Conservation (phyloP, 495 filamentous ascomycete genomes). For the Xylaria venustula region DNA sequence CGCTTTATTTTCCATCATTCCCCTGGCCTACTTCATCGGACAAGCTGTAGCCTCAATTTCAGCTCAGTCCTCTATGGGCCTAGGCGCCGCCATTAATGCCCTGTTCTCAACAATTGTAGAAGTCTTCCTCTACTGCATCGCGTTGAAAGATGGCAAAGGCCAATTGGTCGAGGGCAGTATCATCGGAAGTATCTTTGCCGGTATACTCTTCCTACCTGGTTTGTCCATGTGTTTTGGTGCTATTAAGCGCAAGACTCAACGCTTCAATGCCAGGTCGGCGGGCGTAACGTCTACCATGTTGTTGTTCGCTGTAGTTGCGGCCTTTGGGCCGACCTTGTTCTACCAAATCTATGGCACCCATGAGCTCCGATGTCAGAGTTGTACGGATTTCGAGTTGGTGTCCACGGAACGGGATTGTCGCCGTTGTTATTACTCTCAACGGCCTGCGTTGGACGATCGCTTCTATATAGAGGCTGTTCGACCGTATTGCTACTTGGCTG, state of each 20-base stretch:
- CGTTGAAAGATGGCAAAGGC: slow-evolving; percentile 88
- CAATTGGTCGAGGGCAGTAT: slow-evolving; percentile 94
- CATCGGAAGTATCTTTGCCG: slow-evolving; percentile 95
- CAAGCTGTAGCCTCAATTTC: slow-evolving; percentile 99
- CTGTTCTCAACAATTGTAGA: slow-evolving; percentile 99
- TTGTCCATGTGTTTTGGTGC: slow-evolving; percentile 98
- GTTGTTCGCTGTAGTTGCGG: slow-evolving; percentile 92
- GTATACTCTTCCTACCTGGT: slow-evolving; percentile 94
- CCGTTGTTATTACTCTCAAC: slow-evolving; percentile 89
- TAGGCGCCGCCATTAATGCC: slow-evolving; percentile 96
- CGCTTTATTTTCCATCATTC: slow-evolving; percentile 88
- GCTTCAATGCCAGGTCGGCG: slow-evolving; percentile 96
- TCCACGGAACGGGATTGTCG: slow-evolving; percentile 66
- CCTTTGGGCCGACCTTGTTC: slow-evolving; percentile 97
- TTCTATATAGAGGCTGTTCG: slow-evolving; percentile 90
- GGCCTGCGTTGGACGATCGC: slow-evolving; percentile 76
- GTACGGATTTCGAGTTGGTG: slow-evolving; percentile 44
- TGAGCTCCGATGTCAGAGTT: slow-evolving; percentile 85
- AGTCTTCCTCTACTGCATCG: slow-evolving; percentile 96
- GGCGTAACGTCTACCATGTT: slow-evolving; percentile 98
- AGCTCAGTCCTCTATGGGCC: slow-evolving; percentile 98
- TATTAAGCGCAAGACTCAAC: slow-evolving; percentile 95
- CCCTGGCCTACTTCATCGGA: slow-evolving; percentile 98
- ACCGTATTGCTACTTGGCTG: slow-evolving; percentile 88
- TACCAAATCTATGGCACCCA: slow-evolving; percentile 99